phyloP scores from a whole-genome alignment of 2,329 filamentous ascomycete genomes.

The Phyllosticta citribraziliensis region DNA sequence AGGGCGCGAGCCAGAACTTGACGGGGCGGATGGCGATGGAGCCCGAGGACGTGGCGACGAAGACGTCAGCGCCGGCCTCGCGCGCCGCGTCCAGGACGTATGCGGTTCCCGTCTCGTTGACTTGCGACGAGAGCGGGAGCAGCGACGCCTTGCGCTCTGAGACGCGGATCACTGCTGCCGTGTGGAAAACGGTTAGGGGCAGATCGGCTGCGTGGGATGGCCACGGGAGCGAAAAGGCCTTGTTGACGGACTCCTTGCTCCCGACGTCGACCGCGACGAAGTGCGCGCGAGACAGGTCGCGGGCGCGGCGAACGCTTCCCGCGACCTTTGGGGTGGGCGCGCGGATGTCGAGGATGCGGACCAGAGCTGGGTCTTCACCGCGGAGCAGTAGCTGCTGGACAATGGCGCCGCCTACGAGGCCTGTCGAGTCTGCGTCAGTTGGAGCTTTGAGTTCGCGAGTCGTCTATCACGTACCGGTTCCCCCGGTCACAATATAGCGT shows the following conservation, averaged over 20 bases:
- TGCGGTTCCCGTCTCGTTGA: slow-evolving; percentile 43
- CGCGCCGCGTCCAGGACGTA: slow-evolving; percentile 42
- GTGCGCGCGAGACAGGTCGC: slow-evolving; percentile 27
- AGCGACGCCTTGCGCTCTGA: slow-evolving; percentile 38
- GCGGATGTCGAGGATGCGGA: slow-evolving; percentile 46
- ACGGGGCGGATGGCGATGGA: slow-evolving; percentile 36
- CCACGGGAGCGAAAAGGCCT: slow-evolving; percentile 43
- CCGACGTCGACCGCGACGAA: slow-evolving; percentile 44
- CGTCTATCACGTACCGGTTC: slow-evolving; percentile 19
- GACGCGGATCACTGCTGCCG: slow-evolving; percentile 44
- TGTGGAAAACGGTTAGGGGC: slow-evolving; percentile 50
- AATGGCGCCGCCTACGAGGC: slow-evolving; percentile 47
- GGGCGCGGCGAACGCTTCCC: slow-evolving; percentile 32
- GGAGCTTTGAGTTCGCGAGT: neutral
- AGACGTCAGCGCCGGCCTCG: slow-evolving; percentile 37
- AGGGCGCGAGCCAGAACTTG: slow-evolving; percentile 36
- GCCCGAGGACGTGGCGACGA: slow-evolving; percentile 45
- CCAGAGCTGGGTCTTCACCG: slow-evolving; percentile 40
- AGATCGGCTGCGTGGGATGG: slow-evolving; percentile 28
- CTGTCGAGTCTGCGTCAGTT: slow-evolving; percentile 21
- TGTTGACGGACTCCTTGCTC: slow-evolving; percentile 32
- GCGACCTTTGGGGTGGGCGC: slow-evolving; percentile 20
- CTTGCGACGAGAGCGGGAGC: slow-evolving; percentile 36
- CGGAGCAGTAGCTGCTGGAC: slow-evolving; percentile 44
- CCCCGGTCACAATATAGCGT: slow-evolving; percentile 31